phyloP scores from a whole-genome alignment of 345 rosid genomes.

The Eucalyptus brandiana region DNA sequence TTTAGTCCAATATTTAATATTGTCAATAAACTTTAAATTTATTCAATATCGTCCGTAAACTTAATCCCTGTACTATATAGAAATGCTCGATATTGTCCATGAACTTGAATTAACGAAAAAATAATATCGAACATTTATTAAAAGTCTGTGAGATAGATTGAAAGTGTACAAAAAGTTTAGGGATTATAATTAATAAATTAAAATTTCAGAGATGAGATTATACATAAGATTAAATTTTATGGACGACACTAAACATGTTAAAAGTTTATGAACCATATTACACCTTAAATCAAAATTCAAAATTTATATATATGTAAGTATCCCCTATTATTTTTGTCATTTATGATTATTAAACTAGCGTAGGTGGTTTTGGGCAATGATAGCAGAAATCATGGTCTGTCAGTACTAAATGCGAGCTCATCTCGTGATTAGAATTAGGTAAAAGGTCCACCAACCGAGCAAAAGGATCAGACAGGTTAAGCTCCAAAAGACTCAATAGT shows the following conservation, averaged over 20 bases:
- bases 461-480: neutral
- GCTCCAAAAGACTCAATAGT: neutral
- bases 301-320: no score
- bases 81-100: neutral
- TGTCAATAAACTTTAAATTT: no score
- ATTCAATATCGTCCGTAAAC: fast-evolving
- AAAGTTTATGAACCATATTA: no score
- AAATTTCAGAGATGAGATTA: no score
- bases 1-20: no score
- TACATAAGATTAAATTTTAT: no score
- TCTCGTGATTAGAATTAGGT: neutral
- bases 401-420: neutral
- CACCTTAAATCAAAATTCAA: no score
- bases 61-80: fast-evolving
- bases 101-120: no score
- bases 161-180: no score
- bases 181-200: no score
- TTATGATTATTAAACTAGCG: neutral
- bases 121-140: no score
- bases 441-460: neutral
- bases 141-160: fast-evolving
- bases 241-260: no score
- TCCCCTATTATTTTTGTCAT: neutral
- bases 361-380: neutral
- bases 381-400: neutral